A percentile compares a stretch with the other conserved stretches of the same genome.
Evolutionary conservation across 1,284 basidiomycete species (phyloP).

Genomic region (Boletus smithii): DNA sequence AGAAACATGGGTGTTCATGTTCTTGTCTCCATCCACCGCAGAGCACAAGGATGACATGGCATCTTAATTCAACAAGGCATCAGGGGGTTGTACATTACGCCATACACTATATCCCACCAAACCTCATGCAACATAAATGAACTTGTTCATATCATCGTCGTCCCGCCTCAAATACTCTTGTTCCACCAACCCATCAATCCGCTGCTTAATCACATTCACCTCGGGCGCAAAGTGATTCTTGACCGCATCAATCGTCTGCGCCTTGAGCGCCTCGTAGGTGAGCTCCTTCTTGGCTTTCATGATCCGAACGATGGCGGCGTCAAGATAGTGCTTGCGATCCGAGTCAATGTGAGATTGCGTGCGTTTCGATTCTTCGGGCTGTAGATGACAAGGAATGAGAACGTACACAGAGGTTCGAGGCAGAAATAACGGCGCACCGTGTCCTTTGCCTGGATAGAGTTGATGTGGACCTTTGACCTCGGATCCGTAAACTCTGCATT

Average conservation of each 20-base stretch:
- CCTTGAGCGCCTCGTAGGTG: constrained; percentile 74
- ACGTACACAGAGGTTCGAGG: neutral
- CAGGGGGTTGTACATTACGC: no score
- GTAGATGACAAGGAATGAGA: neutral
- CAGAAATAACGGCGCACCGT: constrained; percentile 20
- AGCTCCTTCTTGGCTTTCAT: constrained; percentile 90
- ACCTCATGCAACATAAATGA: constrained; percentile 68
- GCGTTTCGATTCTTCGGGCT: constrained; percentile 84
- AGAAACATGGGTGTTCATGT: no score
- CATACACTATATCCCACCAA: no score
- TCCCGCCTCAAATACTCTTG: constrained; percentile 82
- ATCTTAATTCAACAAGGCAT: no score
- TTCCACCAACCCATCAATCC: constrained; percentile 80
- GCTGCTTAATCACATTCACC: constrained; percentile 77
- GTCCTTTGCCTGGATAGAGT: constrained; percentile 90
- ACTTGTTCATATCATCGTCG: constrained; percentile 64
- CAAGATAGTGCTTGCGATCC: constrained; percentile 82
- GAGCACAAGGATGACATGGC: no score
- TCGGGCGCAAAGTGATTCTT: constrained; percentile 74
- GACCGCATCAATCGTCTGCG: constrained; percentile 77
- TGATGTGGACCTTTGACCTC: constrained; percentile 84
- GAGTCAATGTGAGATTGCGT: constrained; percentile 84
- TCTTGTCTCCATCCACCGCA: no score
- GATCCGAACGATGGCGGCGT: constrained; percentile 91
- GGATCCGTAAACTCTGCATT: constrained; percentile 85